Evolutionary conservation across 768 basidiomycete species (phyloP).

Genomic region (Pulveroboletus sp.): DNA sequence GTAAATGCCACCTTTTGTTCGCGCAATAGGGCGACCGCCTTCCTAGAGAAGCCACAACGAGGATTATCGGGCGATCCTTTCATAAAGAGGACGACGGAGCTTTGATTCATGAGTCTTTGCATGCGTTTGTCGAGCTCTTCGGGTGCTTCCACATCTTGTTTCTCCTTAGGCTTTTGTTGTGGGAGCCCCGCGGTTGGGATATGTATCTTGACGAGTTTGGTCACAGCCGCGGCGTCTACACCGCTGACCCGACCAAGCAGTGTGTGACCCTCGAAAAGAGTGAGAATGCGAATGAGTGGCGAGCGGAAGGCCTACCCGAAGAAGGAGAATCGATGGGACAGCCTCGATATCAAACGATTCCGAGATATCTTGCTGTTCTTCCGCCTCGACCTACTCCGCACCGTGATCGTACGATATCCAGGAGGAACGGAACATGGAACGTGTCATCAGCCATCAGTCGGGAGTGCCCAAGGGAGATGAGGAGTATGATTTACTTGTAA

Average conservation of each 20-base stretch:
- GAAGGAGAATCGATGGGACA: slow-evolving; percentile 82
- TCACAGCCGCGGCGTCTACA: slow-evolving; percentile 70
- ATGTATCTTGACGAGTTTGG: slow-evolving; percentile 58
- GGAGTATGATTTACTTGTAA: slow-evolving; percentile 58
- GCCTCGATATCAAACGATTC: slow-evolving; percentile 91
- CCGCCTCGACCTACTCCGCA: slow-evolving; percentile 70
- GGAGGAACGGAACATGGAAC: not conserved
- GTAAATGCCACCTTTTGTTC: slow-evolving; percentile 65
- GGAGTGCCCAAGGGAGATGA: not conserved
- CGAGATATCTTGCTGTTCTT: slow-evolving; percentile 75
- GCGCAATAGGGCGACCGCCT: slow-evolving; percentile 65
- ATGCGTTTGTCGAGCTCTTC: slow-evolving; percentile 71
- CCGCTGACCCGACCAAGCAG: slow-evolving; percentile 78
- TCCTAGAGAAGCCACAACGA: slow-evolving; percentile 81
- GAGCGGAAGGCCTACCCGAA: slow-evolving; percentile 56
- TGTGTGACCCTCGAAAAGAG: slow-evolving; percentile 70
- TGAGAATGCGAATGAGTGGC: not conserved
- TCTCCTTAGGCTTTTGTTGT: slow-evolving; percentile 35
- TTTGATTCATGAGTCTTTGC: slow-evolving; percentile 70
- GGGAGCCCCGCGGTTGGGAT: slow-evolving; percentile 26
- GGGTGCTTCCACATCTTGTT: slow-evolving; percentile 44
- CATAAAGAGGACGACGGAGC: slow-evolving; percentile 85
- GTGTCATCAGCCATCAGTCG: not conserved
- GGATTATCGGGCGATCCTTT: slow-evolving; percentile 79
- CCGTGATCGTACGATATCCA: not conserved